These are phyloP conservation scores for Tremellales sp. DNA, from an alignment of 1,284 basidiomycete genomes.

Conservation along the genomic window DNA sequence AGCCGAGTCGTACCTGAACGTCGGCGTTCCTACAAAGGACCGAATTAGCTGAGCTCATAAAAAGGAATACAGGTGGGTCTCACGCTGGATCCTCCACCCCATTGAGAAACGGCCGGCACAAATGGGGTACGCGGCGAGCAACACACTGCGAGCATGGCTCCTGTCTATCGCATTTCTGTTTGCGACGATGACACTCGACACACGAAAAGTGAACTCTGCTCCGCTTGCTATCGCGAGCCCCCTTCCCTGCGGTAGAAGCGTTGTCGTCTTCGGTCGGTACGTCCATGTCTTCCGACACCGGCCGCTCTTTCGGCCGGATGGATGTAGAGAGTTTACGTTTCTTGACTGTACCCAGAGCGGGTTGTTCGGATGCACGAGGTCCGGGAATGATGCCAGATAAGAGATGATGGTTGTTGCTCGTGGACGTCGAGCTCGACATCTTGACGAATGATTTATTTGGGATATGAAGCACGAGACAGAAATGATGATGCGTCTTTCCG, in stretches of 20 bases:
- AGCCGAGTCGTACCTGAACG: conserved; percentile 44
- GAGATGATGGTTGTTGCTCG: too few relatives aligned
- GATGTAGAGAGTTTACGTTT: conserved; percentile 30
- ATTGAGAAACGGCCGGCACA: conserved; percentile 50
- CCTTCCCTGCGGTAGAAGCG: conserved; percentile 16
- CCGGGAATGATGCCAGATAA: not conserved
- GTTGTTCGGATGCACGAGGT: not conserved
- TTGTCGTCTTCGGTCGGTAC: conserved; percentile 35
- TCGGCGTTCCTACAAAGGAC: conserved; percentile 38
- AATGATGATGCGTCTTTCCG: too few relatives aligned
- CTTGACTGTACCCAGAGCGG: conserved; percentile 13
- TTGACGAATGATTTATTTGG: too few relatives aligned
- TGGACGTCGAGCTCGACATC: too few relatives aligned
- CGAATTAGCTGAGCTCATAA: not conserved
- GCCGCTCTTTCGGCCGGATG: conserved; percentile 14
- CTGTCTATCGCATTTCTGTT: conserved; percentile 48
- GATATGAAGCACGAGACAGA: too few relatives aligned
- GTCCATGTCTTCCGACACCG: conserved; percentile 22
- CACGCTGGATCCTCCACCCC: conserved; percentile 50
- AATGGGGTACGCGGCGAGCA: conserved; percentile 48
- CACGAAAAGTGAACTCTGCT: conserved; percentile 49
- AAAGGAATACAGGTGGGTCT: conserved; percentile 14
- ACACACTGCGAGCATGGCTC: conserved; percentile 51
- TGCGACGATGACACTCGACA: conserved; percentile 48
- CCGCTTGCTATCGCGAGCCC: conserved; percentile 33